phyloP scores from a whole-genome alignment of 306 rosid genomes.

The Mucuna pruriens region DNA sequence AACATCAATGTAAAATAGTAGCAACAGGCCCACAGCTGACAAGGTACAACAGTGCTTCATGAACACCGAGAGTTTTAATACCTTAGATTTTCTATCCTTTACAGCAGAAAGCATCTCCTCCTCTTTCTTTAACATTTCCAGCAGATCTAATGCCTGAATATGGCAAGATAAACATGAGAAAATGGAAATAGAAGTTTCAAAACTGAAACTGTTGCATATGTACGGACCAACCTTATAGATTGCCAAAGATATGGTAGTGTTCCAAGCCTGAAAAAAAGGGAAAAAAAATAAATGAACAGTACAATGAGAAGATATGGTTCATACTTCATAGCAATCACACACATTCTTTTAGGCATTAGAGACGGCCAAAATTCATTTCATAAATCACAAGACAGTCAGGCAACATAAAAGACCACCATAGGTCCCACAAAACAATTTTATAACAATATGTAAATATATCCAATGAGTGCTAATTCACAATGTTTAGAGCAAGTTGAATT shows the following conservation, averaged over 20 bases:
- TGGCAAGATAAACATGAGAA: constrained; percentile 34
- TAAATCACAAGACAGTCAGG: constrained; percentile 23
- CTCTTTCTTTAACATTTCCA: constrained; percentile 91
- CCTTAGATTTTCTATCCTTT: constrained; percentile 81
- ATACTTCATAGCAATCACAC: background rate
- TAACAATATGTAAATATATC: background rate
- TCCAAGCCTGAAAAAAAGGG: constrained; percentile 73
- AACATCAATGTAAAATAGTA: constrained; percentile 3
- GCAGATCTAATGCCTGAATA: constrained; percentile 75
- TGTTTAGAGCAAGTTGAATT: constrained; percentile 16
- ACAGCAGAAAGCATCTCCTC: constrained; percentile 85
- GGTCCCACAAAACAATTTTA: constrained; percentile 3
- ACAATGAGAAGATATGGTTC: constrained; percentile 22
- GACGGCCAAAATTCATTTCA: constrained; percentile 5
- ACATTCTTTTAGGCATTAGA: constrained; percentile 2
- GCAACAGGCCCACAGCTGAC: background rate
- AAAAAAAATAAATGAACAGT: background rate
- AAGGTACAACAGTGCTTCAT: background rate
- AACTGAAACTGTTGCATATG: constrained; percentile 17
- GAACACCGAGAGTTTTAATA: constrained; percentile 39
- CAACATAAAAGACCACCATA: constrained; percentile 14
- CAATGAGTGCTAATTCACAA: background rate
- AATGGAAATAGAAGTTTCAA: constrained; percentile 17
- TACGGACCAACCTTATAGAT: constrained; percentile 78
- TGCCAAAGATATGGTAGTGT: constrained; percentile 78